Evolutionary conservation across 306 rosid species (phyloP).

Genomic region (Inga oerstediana): DNA sequence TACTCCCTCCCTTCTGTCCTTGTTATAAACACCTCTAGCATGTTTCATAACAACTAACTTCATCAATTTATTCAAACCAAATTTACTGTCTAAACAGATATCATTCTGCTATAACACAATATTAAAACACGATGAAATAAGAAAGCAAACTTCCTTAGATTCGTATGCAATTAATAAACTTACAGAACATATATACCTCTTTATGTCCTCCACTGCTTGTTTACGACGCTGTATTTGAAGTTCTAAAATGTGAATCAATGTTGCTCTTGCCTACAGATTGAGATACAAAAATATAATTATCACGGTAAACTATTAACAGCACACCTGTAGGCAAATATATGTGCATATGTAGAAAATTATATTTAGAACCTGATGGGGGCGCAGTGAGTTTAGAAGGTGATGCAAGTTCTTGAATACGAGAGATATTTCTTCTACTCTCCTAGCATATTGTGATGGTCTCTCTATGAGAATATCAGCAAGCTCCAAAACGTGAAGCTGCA

Average conservation of each 20-base stretch:
- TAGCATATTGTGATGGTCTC: conserved; percentile 93
- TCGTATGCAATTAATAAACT: conserved; percentile 4
- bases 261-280: conserved; percentile 78
- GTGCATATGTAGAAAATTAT: background rate
- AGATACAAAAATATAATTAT: conserved; percentile 12
- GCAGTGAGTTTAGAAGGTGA: conserved; percentile 86
- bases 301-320: background rate
- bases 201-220: conserved; percentile 93
- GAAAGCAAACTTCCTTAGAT: background rate
- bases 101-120: background rate
- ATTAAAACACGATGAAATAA: background rate
- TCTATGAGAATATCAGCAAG: conserved; percentile 92
- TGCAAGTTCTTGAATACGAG: conserved; percentile 88
- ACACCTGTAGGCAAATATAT: background rate
- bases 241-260: conserved; percentile 82
- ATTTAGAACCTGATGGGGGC: conserved; percentile 76
- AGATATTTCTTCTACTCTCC: conserved; percentile 96
- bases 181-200: conserved; percentile 52
- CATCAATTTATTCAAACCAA: background rate
- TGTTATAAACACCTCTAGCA: too few relatives aligned
- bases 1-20: too few relatives aligned
- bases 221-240: conserved; percentile 85
- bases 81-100: background rate
- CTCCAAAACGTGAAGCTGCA: conserved; percentile 86
- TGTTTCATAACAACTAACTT: too few relatives aligned